Base-by-base conservation (phyloP, 129 eudicot species). In the Helichrysum umbraculigerum region DNA sequence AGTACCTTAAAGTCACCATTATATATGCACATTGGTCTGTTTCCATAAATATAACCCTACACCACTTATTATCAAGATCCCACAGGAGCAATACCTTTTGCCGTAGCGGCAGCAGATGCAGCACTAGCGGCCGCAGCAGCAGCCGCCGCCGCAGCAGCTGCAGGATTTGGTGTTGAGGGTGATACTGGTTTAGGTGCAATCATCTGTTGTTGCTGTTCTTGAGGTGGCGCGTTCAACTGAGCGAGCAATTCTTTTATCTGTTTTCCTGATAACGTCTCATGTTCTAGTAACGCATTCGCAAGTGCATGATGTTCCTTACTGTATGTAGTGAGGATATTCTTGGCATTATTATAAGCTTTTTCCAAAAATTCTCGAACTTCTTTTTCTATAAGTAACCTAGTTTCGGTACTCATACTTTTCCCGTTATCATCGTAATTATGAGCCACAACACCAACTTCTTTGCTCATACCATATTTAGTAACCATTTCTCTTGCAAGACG, bases 381-480 rank as follows among this genome's bases (percentile, higher is more conserved):
- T 73, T 91, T 75, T 69, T 95, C 99, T 5, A 95, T 91, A 3
- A 89, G 85, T 7, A 87, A 90, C 66, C 99, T 65, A 0, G 97
- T 91, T 74, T 91, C 95, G 1, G 97, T 89, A 73, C 99, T 91
- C 99, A 95, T 91, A 62, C 92, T 91, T 82, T 84, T 89, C 10
- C 99, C 99, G 10, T 91, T 78, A 62, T 95, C 99, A 20, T 95
- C 94, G 16, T 95, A 95, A 64, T 91, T 79, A 76, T 95, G 99
- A 14, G 94, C 77, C 19, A 91, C 99, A 0, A 95, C 85, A 4
- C 99, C 99, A 2, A 95, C 85, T 80, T 84, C 83, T 70, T 87
- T 79, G 85, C 99, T 91, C 99, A 95, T 95, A 4, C 99, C 99
- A 22, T 89, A 95, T 73, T 89, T 87, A 0, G 99, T 95, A 12